Conservation (phyloP, 805 yeast genomes). For the Maudiozyma barnettii region DNA sequence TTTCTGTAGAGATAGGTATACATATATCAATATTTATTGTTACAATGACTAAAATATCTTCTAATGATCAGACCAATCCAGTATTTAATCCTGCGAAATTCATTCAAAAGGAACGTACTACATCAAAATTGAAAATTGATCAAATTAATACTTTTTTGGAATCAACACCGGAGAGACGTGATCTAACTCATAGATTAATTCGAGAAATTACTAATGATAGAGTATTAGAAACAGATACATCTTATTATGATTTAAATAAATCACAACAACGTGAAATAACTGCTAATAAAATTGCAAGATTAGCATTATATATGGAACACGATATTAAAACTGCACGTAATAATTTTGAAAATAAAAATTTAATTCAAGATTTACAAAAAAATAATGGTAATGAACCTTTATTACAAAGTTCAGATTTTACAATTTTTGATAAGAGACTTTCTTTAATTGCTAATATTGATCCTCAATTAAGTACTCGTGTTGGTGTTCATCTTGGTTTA, state of each 20-base stretch:
- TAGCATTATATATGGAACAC: conserved; percentile 50
- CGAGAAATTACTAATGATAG: conserved; percentile 64
- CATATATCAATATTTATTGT: neutral
- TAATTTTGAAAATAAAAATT: conserved; percentile 17
- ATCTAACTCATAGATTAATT: conserved; percentile 38
- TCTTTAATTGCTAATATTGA: conserved; percentile 57
- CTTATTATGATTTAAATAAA: conserved; percentile 50
- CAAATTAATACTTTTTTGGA: conserved; percentile 50
- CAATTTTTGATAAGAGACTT: conserved; percentile 47
- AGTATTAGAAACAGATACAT: conserved; percentile 42
- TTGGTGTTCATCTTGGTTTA: conserved; percentile 82
- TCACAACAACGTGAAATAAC: conserved; percentile 49
- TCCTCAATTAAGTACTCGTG: conserved; percentile 70
- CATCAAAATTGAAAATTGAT: conserved; percentile 35
- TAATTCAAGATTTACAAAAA: conserved; percentile 19
- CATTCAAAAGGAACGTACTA: conserved; percentile 36
- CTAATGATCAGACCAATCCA: conserved; percentile 12
- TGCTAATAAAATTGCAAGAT: conserved; percentile 50
- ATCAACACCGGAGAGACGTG: conserved; percentile 37
- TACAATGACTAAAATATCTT: conserved; percentile 25
- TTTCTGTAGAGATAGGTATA: too few species aligned
- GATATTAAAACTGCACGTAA: conserved; percentile 24
- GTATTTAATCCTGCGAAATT: conserved; percentile 24
- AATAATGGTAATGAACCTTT: conserved; percentile 9
- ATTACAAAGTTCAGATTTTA: conserved; percentile 19